Base-by-base conservation (phyloP, 306 rosid genomes). In the Chamaecrista fasciculata region DNA sequence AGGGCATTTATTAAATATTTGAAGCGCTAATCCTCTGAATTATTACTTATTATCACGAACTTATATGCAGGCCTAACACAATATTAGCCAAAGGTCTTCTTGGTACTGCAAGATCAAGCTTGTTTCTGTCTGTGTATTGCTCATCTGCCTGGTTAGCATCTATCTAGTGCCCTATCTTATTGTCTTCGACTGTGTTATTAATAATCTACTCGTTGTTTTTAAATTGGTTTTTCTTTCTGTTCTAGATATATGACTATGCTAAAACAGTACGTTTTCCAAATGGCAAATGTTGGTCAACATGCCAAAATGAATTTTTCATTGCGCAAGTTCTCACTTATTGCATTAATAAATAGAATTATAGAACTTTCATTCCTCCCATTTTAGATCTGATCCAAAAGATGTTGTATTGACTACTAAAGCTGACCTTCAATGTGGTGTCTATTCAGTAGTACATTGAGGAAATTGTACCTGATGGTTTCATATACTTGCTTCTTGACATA, bases 81-180 rank as follows among this genome's bases (percentile, higher is more conserved):
- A 85, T 95, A 78, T 70, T 95, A 44, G 84, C 85, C 28, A 95
- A 89, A 72, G 91, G 91, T 76, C 86, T 94, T 75, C 47, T 91
- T 47, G 99, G 96, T 72, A 95, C 99, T 43, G 89, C 96, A 31
- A 84, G 97, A 78, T 95, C 99, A 81, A 95, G 99, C 86, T 80
- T 95, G 85, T 95, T 94, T 77, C 91, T 95, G 21, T 91, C 99
- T 18, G 86, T 65, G 34, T 91, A 95, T 70, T 95, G 97, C 42
- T 40, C 99, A 55, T 89, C 97, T 70, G 95, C 97, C 71, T 95
- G 99, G 99, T 95, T 65, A 80, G 87, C 63, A 37, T 66, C 70
- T 18, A 21, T 25, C 58, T 71, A 62, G 9, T 53, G 66, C 44
- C 33, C 40, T 62, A 26, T 63, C 43, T 0, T 46, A 42, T 37